Conservation (phyloP, 345 rosid species). For the Gossypium anomalum region DNA sequence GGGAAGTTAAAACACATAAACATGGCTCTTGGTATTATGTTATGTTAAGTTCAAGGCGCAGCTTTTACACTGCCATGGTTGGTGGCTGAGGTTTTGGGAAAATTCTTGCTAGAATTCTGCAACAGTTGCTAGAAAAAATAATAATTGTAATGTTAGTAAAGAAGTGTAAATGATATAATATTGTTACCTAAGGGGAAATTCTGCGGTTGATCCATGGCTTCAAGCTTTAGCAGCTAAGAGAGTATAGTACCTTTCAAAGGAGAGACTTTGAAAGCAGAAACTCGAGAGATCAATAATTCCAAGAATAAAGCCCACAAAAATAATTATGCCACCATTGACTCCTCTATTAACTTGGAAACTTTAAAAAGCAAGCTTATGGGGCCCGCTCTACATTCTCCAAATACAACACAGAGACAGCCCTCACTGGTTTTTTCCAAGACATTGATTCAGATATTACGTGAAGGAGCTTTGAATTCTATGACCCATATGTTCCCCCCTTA, state of each 20-base stretch:
- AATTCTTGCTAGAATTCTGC: not conserved
- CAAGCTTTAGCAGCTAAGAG: not conserved
- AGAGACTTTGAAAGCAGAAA: slow-evolving; percentile 1
- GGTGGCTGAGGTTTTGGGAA: not conserved
- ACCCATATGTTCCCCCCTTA: not conserved
- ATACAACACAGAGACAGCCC: slow-evolving; percentile 10
- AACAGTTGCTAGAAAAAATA: not conserved
- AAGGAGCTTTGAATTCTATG: not conserved
- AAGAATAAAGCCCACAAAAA: slow-evolving; percentile 1
- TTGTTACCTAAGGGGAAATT: too few relatives aligned
- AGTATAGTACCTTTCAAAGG: not conserved
- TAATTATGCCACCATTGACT: not conserved
- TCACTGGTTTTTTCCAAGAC: not conserved
- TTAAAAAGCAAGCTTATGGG: slow-evolving; percentile 1
- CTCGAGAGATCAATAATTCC: not conserved
- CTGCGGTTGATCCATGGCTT: not conserved
- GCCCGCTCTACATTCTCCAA: not conserved
- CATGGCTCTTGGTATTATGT: not conserved
- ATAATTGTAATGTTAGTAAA: too few relatives aligned
- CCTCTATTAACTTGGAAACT: not conserved
- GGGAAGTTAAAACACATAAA: not conserved
- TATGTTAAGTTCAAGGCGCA: too few relatives aligned
- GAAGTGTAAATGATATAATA: too few relatives aligned
- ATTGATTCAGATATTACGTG: not conserved
- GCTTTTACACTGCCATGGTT: not conserved